Conservation (phyloP, 768 basidiomycete species). For the Tubosaeta sp. region DNA sequence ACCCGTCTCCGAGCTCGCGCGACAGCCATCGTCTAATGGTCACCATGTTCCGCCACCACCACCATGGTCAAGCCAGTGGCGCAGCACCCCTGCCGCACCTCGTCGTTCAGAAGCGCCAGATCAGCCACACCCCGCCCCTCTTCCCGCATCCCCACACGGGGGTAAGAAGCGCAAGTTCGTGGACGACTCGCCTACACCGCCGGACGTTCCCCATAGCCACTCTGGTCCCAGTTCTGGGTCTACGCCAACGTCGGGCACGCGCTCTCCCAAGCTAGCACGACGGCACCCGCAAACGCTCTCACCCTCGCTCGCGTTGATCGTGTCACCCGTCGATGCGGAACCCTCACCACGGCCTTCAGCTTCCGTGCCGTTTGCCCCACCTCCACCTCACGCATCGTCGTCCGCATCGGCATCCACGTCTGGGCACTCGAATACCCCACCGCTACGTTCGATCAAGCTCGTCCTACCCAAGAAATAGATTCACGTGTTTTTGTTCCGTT, state of each 20-base stretch:
- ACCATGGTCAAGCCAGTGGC: constrained; percentile 33
- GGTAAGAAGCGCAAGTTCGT: constrained; percentile 34
- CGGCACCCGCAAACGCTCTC: constrained; percentile 33
- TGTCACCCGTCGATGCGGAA: constrained; percentile 31
- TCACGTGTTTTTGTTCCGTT: background rate
- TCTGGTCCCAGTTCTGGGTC: constrained; percentile 14
- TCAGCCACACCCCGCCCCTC: constrained; percentile 7
- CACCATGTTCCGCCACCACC: constrained; percentile 34
- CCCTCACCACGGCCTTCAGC: constrained; percentile 31
- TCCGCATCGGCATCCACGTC: constrained; percentile 1
- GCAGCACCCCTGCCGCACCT: constrained; percentile 11
- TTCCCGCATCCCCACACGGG: constrained; percentile 26
- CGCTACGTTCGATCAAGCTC: constrained; percentile 28
- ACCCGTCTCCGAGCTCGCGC: constrained; percentile 30
- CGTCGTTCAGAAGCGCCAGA: constrained; percentile 27
- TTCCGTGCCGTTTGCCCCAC: constrained; percentile 19
- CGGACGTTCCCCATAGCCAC: constrained; percentile 9
- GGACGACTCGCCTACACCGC: constrained; percentile 30
- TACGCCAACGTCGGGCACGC: constrained; percentile 15
- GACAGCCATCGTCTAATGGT: constrained; percentile 29
- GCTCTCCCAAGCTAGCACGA: constrained; percentile 32
- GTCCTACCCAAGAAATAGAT: constrained; percentile 30
- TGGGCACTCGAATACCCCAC: constrained; percentile 26
- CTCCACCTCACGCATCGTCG: background rate
- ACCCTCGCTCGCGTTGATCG: constrained; percentile 34